Evolutionary conservation across 2,329 filamentous ascomycete genomes (phyloP), one percentile per base, ranked within the genome.

Genomic region (Epicoccum sorghinum): DNA sequence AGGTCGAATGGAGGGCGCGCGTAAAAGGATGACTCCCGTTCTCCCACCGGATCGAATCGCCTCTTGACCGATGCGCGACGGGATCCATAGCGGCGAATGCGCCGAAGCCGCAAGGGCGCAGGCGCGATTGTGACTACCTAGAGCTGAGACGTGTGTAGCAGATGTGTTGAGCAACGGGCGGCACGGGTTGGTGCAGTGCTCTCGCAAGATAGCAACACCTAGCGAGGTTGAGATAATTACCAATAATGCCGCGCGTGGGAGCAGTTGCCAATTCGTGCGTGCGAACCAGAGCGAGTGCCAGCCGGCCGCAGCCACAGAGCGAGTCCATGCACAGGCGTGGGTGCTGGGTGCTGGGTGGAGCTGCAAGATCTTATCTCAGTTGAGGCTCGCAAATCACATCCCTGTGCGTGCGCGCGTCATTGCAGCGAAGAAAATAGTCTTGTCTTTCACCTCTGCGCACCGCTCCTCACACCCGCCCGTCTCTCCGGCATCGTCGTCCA

Each of bases 1-100:
- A 46, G 41, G 41, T 41, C 43, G 35, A 52, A 47, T 29, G 49
- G 49, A 37, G 13, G 32, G 22, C 40, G 45, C 40, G 47, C 47
- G 33, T 23, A 37, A 50, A 45, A 25, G 48, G 52, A 54, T 54
- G 46, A 38, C 29, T 48, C 45, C 41, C 45, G 30, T 36, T 45
- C 40, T 35, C 36, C 35, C 46, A 55, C 36, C 41, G 40, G 24
- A 29, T 25, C n/a, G 24, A 18, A 10, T 44, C 48, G 48, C 48
- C 41, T 54, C 39, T 40, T 24, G 51, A n/a, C 45, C 40, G 40
- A 44, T 12, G 27, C n/a, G 23, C n/a, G n/a, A 35, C n/a, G 14
- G 29, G 27, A 13, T 32, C 35, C 41, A 35, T 45, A 45, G 48
- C 48, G 40, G 51, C 18, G 40, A 22, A 45, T 45, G 52, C 52